Evolutionary conservation across 257 asterid species (phyloP).

Genomic region (Nicotiana paniculata): DNA sequence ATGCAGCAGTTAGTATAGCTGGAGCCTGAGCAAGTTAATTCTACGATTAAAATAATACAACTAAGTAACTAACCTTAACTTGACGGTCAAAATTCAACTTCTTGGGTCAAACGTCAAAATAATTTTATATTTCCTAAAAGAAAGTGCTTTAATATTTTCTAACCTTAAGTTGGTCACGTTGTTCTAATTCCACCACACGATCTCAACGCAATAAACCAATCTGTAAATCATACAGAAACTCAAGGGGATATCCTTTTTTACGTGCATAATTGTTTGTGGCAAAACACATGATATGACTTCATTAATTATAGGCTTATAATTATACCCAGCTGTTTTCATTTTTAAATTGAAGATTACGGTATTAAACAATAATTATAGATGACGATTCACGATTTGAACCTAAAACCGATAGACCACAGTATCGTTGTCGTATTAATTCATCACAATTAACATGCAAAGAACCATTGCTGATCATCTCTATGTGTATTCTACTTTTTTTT

Average conservation of each 20-base stretch:
- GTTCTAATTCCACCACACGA: not conserved
- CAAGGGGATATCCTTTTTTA: not conserved
- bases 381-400: no score
- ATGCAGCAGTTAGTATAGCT: not conserved
- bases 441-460: not conserved
- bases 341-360: no score
- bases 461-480: not conserved
- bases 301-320: no score
- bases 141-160: not conserved
- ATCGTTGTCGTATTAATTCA: no score
- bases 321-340: not conserved
- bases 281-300: not conserved
- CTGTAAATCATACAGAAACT: not conserved
- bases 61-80: no score
- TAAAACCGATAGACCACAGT: no score
- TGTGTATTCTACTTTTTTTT: no score
- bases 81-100: not conserved
- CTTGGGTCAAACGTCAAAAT: not conserved
- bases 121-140: not conserved
- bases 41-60: not conserved
- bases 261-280: not conserved
- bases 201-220: not conserved
- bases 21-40: not conserved
- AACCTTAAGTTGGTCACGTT: not conserved
- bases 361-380: no score